Conservation (phyloP, 2,329 filamentous ascomycete species). For the Hypoxylon sp. region DNA sequence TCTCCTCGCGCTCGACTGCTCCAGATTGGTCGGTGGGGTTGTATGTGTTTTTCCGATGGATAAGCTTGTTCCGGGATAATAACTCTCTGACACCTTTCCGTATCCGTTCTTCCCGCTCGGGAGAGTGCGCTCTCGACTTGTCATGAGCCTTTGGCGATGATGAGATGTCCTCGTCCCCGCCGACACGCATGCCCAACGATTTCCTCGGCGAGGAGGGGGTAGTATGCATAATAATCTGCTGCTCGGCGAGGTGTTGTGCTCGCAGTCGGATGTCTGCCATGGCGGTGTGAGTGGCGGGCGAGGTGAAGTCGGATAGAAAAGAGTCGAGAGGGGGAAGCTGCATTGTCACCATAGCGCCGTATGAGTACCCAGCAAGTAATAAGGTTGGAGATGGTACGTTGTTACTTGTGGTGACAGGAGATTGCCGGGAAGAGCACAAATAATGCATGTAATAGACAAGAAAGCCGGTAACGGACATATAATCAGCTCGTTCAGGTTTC, state of each 20-base stretch:
- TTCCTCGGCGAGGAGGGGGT: constrained; percentile 54
- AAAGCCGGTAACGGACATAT: constrained; percentile 85
- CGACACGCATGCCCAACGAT: constrained; percentile 63
- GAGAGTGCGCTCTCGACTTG: constrained; percentile 56
- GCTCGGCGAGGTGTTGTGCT: constrained; percentile 76
- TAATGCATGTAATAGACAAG: constrained; percentile 79
- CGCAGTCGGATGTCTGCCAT: constrained; percentile 78
- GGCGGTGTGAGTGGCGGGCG: constrained; percentile 67
- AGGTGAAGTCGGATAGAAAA: constrained; percentile 73
- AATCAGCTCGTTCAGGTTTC: constrained; percentile 85
- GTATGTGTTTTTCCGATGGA: constrained; percentile 46
- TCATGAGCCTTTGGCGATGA: constrained; percentile 59
- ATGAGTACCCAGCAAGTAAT: constrained; percentile 86
- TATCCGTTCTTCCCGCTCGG: constrained; percentile 65
- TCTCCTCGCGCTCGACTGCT: constrained; percentile 43
- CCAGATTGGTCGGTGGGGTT: constrained; percentile 23
- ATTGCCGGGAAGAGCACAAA: constrained; percentile 63
- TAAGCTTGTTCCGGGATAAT: constrained; percentile 59
- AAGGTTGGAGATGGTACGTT: constrained; percentile 50
- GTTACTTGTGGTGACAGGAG: constrained; percentile 7
- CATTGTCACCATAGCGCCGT: constrained; percentile 86
- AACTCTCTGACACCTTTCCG: constrained; percentile 65
- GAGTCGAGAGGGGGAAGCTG: constrained; percentile 75
- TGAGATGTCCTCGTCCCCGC: constrained; percentile 62
- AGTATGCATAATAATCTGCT: constrained; percentile 68